Evolutionary conservation across 1,284 basidiomycete species (phyloP).

Genomic region (Marasmius tenuissimus): DNA sequence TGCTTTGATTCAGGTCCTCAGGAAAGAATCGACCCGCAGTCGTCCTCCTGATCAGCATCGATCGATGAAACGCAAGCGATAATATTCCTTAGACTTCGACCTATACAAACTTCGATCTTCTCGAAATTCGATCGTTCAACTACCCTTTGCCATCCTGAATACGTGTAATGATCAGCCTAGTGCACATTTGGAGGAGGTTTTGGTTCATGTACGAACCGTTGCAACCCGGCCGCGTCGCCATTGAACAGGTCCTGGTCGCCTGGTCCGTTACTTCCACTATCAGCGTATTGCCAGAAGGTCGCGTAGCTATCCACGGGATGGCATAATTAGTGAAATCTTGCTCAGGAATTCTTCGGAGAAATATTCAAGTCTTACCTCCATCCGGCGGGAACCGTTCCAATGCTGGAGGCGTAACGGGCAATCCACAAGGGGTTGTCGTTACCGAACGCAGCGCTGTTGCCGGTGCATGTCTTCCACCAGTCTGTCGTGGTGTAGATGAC

Average conservation of each 20-base stretch:
- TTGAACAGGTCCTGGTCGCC: constrained; percentile 61
- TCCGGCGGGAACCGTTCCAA: constrained; percentile 57
- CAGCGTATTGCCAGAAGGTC: constrained; percentile 67
- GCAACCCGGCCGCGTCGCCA: constrained; percentile 33
- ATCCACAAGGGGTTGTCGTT: constrained; percentile 58
- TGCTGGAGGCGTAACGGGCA: constrained; percentile 47
- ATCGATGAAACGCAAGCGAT: no score
- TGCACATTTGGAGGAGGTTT: neutral
- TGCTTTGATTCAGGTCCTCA: no score
- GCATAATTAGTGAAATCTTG: neutral
- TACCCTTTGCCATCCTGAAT: neutral
- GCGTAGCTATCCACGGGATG: constrained; percentile 44
- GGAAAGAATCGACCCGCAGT: no score
- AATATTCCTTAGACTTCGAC: no score
- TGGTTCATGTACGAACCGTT: constrained; percentile 5
- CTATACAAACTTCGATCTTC: no score
- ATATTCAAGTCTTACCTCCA: constrained; percentile 34
- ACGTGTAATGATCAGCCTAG: neutral
- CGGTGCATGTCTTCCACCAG: constrained; percentile 71
- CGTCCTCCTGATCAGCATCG: no score
- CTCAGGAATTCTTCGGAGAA: neutral
- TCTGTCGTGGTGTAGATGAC: constrained; percentile 65
- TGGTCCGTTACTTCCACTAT: constrained; percentile 45
- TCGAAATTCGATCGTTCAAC: no score
- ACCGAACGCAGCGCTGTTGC: constrained; percentile 51